A percentile compares a stretch with the other conserved stretches of the same genome.
These are phyloP conservation scores for Penicillium robsamsonii DNA, from an alignment of 495 filamentous ascomycete genomes.

Conservation along the genomic window DNA sequence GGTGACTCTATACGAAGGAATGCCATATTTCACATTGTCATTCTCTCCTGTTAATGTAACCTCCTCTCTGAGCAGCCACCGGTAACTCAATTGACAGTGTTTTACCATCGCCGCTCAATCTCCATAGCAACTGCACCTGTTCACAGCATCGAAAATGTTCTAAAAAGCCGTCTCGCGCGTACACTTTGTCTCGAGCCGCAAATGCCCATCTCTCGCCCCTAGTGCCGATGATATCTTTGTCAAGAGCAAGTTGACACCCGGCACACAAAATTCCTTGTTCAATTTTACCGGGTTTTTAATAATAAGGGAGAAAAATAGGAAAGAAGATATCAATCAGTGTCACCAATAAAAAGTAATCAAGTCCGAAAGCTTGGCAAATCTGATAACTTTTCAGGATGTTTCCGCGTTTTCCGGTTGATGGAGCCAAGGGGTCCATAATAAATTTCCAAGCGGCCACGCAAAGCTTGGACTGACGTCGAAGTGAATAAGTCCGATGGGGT, in stretches of 20 bases:
- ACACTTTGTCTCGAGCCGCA: slow-evolving; percentile 28
- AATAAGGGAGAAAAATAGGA: slow-evolving; percentile 37
- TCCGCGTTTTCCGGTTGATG: slow-evolving; percentile 2
- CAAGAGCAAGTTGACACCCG: slow-evolving; percentile 40
- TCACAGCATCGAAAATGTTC: slow-evolving; percentile 44
- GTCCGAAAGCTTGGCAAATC: slow-evolving; percentile 10
- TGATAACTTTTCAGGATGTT: slow-evolving; percentile 5
- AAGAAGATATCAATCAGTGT: too few species aligned
- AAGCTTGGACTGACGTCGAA: slow-evolving; percentile 15
- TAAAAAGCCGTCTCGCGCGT: slow-evolving; percentile 22
- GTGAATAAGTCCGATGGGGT: slow-evolving; percentile 1
- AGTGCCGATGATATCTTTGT: slow-evolving; percentile 32
- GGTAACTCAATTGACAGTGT: slow-evolving; percentile 15
- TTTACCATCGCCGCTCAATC: slow-evolving; percentile 33
- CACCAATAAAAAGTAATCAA: background rate
- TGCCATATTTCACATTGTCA: too few species aligned
- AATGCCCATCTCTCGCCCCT: slow-evolving; percentile 23
- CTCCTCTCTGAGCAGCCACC: too few species aligned
- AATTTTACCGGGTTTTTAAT: slow-evolving; percentile 32
- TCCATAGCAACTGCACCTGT: slow-evolving; percentile 37
- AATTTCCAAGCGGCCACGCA: slow-evolving; percentile 15
- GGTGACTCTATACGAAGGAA: too few species aligned
- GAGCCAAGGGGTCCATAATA: slow-evolving; percentile 10
- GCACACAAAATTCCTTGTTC: slow-evolving; percentile 39
- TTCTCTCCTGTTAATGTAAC: too few species aligned